phyloP scores from a whole-genome alignment of 306 rosid species.

The Cucumis melo region DNA sequence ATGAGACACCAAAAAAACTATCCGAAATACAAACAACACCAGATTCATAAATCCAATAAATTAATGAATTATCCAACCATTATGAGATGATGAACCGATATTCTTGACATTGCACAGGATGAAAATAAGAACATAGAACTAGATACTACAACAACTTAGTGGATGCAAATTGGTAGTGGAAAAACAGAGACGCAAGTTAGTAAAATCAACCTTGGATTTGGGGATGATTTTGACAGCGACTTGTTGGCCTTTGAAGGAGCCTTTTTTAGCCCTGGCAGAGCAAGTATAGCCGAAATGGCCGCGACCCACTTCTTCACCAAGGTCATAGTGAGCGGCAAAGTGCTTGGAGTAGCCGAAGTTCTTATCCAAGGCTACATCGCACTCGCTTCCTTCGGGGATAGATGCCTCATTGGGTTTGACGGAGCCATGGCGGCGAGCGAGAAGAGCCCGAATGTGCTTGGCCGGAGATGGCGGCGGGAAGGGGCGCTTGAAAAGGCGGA shows the following conservation, averaged over 20 bases:
- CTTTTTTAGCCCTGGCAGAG: constrained; percentile 60
- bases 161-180: not conserved
- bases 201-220: constrained; percentile 55
- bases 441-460: constrained; percentile 75
- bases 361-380: constrained; percentile 68
- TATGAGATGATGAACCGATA: not conserved
- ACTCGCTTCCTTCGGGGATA: constrained; percentile 84
- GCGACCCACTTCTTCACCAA: constrained; percentile 84
- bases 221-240: constrained; percentile 93
- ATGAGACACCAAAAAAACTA: not conserved
- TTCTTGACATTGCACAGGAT: not conserved
- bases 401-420: constrained; percentile 87
- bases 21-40: not conserved
- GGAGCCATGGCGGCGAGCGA: constrained; percentile 73
- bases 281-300: constrained; percentile 95
- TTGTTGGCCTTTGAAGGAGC: constrained; percentile 59
- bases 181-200: not conserved
- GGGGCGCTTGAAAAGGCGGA: constrained; percentile 69
- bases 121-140: not conserved
- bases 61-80: not conserved
- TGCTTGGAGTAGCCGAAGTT: constrained; percentile 67
- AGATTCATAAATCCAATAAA: not conserved
- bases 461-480: constrained; percentile 98
- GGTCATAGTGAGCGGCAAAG: constrained; percentile 44
- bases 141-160: not conserved